phyloP scores from a whole-genome alignment of 148 eudicot genomes.

The Cornus controversa region DNA sequence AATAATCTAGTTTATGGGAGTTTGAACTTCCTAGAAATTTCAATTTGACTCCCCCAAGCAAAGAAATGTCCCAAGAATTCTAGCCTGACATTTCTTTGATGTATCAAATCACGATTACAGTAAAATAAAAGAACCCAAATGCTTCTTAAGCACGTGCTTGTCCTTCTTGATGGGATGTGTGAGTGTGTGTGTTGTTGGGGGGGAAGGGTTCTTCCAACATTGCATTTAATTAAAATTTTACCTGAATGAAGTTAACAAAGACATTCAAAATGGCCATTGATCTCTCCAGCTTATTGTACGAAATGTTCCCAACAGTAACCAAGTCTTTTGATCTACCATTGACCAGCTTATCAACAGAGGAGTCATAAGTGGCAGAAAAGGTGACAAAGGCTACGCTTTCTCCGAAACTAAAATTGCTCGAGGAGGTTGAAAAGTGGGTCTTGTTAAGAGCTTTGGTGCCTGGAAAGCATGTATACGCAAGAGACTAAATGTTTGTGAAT shows the following conservation, averaged over 20 bases:
- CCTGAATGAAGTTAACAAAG: constrained; percentile 82
- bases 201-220: too few species aligned
- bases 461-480: constrained; percentile 31
- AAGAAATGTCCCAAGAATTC: too few species aligned
- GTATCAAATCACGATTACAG: too few species aligned
- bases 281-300: constrained; percentile 79
- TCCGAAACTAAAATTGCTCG: constrained; percentile 30
- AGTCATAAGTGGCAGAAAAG: constrained; percentile 67
- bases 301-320: constrained; percentile 62
- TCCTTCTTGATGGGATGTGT: too few species aligned
- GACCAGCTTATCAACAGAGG: constrained; percentile 32
- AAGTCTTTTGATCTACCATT: constrained; percentile 39
- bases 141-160: too few species aligned
- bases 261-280: constrained; percentile 76
- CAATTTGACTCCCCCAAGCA: too few species aligned
- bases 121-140: too few species aligned
- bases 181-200: too few species aligned
- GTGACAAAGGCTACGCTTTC: constrained; percentile 62
- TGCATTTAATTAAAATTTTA: too few species aligned
- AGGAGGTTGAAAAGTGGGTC: constrained; percentile 38
- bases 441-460: constrained; percentile 76
- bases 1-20: too few species aligned
- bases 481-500: background rate
- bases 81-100: too few species aligned
- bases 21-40: too few species aligned